Evolutionary conservation across 768 basidiomycete species (phyloP).

Genomic region (Tricholoma furcatifolium): DNA sequence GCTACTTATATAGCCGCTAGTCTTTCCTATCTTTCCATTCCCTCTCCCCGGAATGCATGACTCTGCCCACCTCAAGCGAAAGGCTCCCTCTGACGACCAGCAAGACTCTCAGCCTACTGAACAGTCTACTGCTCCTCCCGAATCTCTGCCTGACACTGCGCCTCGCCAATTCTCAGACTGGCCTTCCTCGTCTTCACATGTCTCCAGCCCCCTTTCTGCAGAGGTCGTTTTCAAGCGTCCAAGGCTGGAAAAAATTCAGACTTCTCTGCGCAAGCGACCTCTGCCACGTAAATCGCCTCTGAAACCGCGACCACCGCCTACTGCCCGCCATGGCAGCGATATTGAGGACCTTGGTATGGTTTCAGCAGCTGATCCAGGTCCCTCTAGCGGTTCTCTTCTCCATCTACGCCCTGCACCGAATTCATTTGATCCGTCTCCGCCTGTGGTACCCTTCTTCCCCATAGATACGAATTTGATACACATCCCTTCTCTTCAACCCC

Average conservation of each 20-base stretch:
- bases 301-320: slow-evolving; percentile 22
- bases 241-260: slow-evolving; percentile 35
- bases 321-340: slow-evolving; percentile 37
- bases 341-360: slow-evolving; percentile 47
- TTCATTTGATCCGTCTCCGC: slow-evolving; percentile 29
- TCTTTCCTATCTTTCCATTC: slow-evolving; percentile 16
- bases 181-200: slow-evolving; percentile 29
- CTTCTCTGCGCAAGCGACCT: slow-evolving; percentile 21
- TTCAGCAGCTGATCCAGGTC: slow-evolving; percentile 40
- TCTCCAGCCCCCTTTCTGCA: slow-evolving; percentile 29
- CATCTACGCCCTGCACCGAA: slow-evolving; percentile 26
- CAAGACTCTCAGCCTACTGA: slow-evolving; percentile 26
- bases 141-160: slow-evolving; percentile 21
- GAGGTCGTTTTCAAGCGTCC: slow-evolving; percentile 36
- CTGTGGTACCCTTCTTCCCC: slow-evolving; percentile 31
- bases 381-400: slow-evolving; percentile 43
- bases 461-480: slow-evolving; percentile 48
- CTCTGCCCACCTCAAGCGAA: slow-evolving; percentile 65
- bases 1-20: slow-evolving; percentile 30
- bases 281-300: slow-evolving; percentile 18
- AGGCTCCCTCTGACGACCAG: slow-evolving; percentile 53
- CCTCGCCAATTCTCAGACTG: slow-evolving; percentile 42
- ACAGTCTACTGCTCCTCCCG: slow-evolving; percentile 19
- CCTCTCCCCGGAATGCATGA: slow-evolving; percentile 51
- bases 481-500: slow-evolving; percentile 68